Conservation (phyloP, 2,329 filamentous ascomycete species). For the Juglanconis sp. region DNA sequence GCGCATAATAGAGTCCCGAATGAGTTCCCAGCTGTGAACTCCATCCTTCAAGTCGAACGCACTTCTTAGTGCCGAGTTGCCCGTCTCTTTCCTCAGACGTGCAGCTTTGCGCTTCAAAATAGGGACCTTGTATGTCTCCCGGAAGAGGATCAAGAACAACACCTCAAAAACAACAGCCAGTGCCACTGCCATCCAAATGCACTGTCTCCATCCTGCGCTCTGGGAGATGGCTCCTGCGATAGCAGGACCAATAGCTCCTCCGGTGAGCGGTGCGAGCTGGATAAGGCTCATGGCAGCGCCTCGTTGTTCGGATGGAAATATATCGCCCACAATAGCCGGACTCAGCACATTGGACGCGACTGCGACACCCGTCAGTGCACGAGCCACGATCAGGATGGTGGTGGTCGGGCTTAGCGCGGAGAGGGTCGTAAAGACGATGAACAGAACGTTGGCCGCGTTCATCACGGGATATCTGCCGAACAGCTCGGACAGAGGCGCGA, state of each 20-base stretch:
- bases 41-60: slow-evolving; percentile 28
- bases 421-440: slow-evolving; percentile 46
- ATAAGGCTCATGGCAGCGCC: slow-evolving; percentile 57
- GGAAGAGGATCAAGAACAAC: slow-evolving; percentile 48
- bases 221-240: slow-evolving; percentile 54
- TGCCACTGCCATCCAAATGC: slow-evolving; percentile 47
- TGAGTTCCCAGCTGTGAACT: slow-evolving; percentile 23
- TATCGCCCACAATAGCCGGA: slow-evolving; percentile 62
- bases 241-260: slow-evolving; percentile 55
- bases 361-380: slow-evolving; percentile 58
- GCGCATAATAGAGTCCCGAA: slow-evolving; percentile 41
- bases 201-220: slow-evolving; percentile 50
- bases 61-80: slow-evolving; percentile 28
- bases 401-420: slow-evolving; percentile 44
- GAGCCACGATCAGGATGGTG: slow-evolving; percentile 47
- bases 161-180: slow-evolving; percentile 48
- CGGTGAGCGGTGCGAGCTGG: slow-evolving; percentile 54
- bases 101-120: slow-evolving; percentile 46
- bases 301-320: slow-evolving; percentile 55
- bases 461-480: slow-evolving; percentile 55
- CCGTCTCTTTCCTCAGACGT: slow-evolving; percentile 29
- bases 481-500: slow-evolving; percentile 61
- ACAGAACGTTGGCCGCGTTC: slow-evolving; percentile 49
- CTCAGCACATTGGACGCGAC: slow-evolving; percentile 63
- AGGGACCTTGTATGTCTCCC: slow-evolving; percentile 59